Evolutionary conservation across 495 filamentous ascomycete genomes (phyloP), one percentile per base, ranked within the genome.

Genomic region (Xylaria intraflava): DNA sequence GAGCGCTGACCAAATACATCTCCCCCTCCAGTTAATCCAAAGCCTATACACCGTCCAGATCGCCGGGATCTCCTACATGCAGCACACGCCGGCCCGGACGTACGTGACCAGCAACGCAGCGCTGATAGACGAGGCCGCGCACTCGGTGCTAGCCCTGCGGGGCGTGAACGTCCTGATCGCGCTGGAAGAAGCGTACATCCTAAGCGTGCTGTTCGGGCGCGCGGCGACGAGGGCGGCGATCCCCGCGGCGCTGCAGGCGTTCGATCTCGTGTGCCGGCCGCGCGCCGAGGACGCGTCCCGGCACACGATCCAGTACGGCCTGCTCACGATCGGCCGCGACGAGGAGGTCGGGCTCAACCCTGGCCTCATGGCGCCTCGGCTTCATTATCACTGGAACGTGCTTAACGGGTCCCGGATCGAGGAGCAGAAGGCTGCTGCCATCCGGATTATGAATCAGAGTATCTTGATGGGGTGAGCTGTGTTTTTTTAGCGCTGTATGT

Each of bases 31-130:
- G 63, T 55, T 66, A 3, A 60, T 66, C 36, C 41, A 57, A 22
- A 64, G 63, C 22, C 47, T 61, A 19, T 66, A 66, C 36, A 66
- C 63, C 14, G 63, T 66, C 20, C 63, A 66, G 29, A 48, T 66
- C 19, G 53, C 63, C 9, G 61, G 60, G 0, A 55, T 64, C 22
- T 59, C 57, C 27, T 52, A 57, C 19, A 45, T 64, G 26, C 52
- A 63, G 16, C 63, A 61, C 17, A 46, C 17, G 30, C 55, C 58
- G 16, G 49, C 63, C n/a, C 58, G 57, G 10, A 66, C 60, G 9
- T 66, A 55, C 44, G 63, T 59, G 6, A 61, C 55, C 5, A 46
- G 45, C 1, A 61, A 61, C 36, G 51, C 57, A 16, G 62, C 55
- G 10, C 48, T 66, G 24, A 53, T 66, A 36, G 63, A 59, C 11